Evolutionary conservation across 805 yeast species (phyloP).

Genomic region (Candida odintsovae): DNA sequence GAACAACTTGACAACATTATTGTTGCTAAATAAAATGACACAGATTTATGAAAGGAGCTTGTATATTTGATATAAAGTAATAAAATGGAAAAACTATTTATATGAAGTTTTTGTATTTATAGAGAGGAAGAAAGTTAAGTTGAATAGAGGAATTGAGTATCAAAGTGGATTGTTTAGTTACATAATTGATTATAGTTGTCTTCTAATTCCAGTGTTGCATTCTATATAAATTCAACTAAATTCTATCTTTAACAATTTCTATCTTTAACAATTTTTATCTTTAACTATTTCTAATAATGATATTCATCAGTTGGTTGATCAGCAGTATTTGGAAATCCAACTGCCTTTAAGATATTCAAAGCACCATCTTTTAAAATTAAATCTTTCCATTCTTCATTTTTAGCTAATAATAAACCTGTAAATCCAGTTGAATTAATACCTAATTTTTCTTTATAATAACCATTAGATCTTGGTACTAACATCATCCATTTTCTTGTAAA

Average conservation of each 20-base stretch:
- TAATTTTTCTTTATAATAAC: constrained; percentile 21
- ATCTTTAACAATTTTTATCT: too few species aligned
- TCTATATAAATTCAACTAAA: too few species aligned
- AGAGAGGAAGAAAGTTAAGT: too few species aligned
- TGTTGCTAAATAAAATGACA: constrained; percentile 6
- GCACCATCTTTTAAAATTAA: constrained; percentile 41
- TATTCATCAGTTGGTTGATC: constrained; percentile 56
- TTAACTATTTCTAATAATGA: constrained; percentile 51
- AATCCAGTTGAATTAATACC: constrained; percentile 80
- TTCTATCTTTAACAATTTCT: too few species aligned
- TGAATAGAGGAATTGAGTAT: too few species aligned
- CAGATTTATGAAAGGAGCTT: not conserved
- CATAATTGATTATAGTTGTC: too few species aligned
- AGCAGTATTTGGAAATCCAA: constrained; percentile 63
- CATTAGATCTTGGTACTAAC: not conserved
- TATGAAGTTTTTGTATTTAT: too few species aligned
- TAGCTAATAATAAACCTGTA: constrained; percentile 74
- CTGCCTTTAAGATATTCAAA: constrained; percentile 46
- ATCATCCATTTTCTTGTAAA: constrained; percentile 56
- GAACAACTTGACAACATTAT: constrained; percentile 78
- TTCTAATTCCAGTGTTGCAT: too few species aligned
- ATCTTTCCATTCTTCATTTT: constrained; percentile 49
- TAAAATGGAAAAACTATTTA: not conserved
- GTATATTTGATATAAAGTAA: not conserved
- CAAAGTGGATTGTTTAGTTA: too few species aligned